Base-by-base conservation (phyloP, 495 filamentous ascomycete genomes). In the Penicillium alfredii region DNA sequence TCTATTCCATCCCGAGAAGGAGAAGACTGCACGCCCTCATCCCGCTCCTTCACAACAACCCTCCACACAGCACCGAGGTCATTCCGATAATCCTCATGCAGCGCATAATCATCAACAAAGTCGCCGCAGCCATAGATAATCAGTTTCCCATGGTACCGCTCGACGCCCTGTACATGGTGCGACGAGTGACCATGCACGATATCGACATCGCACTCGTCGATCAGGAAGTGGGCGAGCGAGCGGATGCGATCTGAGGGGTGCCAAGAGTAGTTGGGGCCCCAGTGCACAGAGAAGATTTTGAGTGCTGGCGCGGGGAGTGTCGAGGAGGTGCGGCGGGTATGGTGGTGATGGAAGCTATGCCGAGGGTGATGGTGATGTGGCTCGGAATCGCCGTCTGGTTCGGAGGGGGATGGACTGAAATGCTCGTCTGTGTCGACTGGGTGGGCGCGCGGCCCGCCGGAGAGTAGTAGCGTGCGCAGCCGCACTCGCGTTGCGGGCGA, bases 41-140 rank as follows among this genome's bases (percentile, higher is more conserved):
- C 30, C n/a, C 13, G 17, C 20, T 49, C 50, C 9, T 4, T 20
- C n/a, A 58, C 44, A 40, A 45, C 14, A 45, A 68, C 55, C 39
- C 57, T 56, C 61, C 64, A 68, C n/a, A 66, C 24, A 28, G 51
- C 64, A 9, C 61, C 52, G 8, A 68, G 38, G 42, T 68, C 63
- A 58, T 68, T 68, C 32, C 63, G 37, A 51, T 33, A 68, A 20
- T 47, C 43, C 17, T 25, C 28, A 45, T 50, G 42, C n/a, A 64
- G 3, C 3, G 47, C 51, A 53, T 67, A 68, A 49, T 69, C 64
- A 49, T 68, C 63, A 21, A 68, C 62, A 40, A 67, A 68, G 44
- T 68, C 63, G 1, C 64, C 66, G 41, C 64, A 68, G 0, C 66
- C 65, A 20, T 68, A 68, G 3, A 68, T 58, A 22, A 69, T 58